These are phyloP conservation scores for Coniophora puteana DNA, from an alignment of 1,284 basidiomycete species.

Conservation along the genomic window DNA sequence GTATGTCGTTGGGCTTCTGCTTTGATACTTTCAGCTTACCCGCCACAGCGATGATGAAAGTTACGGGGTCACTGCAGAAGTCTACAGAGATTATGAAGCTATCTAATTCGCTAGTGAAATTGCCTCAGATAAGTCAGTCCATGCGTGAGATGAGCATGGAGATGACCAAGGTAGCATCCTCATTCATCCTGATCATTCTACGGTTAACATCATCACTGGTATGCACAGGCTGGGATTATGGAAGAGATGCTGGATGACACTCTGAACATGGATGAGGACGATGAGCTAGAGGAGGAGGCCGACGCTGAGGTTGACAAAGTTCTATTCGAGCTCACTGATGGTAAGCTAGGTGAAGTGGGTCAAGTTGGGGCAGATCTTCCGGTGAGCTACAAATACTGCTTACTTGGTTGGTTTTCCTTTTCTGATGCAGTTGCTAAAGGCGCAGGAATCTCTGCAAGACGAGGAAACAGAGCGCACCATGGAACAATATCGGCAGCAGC, in stretches of 20 bases:
- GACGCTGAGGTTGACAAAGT: slow-evolving; percentile 98
- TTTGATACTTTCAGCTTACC: not conserved
- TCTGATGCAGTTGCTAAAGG: slow-evolving; percentile 4
- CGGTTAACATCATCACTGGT: slow-evolving; percentile 8
- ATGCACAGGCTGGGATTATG: slow-evolving; percentile 79
- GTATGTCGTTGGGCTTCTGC: slow-evolving; percentile 49
- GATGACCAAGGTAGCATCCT: slow-evolving; percentile 86
- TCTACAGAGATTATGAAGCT: slow-evolving; percentile 99
- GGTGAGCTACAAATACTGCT: slow-evolving; percentile 44
- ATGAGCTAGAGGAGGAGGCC: slow-evolving; percentile 95
- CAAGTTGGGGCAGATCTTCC: slow-evolving; percentile 73
- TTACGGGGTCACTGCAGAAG: slow-evolving; percentile 95
- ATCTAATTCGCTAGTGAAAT: slow-evolving; percentile 87
- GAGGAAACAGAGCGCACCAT: slow-evolving; percentile 82
- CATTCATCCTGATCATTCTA: not conserved
- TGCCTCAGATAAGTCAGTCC: slow-evolving; percentile 88
- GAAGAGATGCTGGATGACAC: slow-evolving; percentile 93
- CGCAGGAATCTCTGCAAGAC: slow-evolving; percentile 64
- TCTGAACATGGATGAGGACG: slow-evolving; percentile 85
- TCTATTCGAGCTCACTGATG: slow-evolving; percentile 92
- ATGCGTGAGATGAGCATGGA: slow-evolving; percentile 99
- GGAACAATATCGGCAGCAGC: slow-evolving; percentile 83
- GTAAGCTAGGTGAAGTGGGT: slow-evolving; percentile 86
- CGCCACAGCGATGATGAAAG: slow-evolving; percentile 87
- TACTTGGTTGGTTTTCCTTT: not conserved